Conservation (phyloP, 2,329 filamentous ascomycete species). For the Penicillium rolfsii region DNA sequence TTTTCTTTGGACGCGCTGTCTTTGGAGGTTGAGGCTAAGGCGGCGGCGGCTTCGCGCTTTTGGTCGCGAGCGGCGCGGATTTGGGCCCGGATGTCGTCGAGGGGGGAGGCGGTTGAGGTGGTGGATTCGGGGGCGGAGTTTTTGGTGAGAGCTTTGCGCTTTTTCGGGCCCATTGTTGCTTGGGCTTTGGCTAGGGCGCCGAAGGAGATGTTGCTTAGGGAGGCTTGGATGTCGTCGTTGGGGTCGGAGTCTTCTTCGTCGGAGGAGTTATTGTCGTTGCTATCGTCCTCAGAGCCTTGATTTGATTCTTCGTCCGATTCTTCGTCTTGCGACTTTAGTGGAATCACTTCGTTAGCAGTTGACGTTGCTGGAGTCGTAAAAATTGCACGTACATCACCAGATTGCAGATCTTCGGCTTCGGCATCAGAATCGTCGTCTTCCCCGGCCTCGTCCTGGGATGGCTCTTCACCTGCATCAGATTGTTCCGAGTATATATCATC, state of each 20-base stretch:
- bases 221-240: slow-evolving; percentile 40
- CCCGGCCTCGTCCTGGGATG: slow-evolving; percentile 20
- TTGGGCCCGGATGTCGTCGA: slow-evolving; percentile 45
- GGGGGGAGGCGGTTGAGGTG: slow-evolving; percentile 32
- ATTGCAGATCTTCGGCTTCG: slow-evolving; percentile 24
- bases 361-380: background rate
- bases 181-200: slow-evolving; percentile 88
- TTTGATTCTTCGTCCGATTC: slow-evolving; percentile 26
- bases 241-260: slow-evolving; percentile 31
- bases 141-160: slow-evolving; percentile 28
- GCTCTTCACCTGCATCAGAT: slow-evolving; percentile 30
- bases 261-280: slow-evolving; percentile 41
- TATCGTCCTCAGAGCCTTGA: slow-evolving; percentile 37
- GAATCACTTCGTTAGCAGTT: slow-evolving; percentile 1
- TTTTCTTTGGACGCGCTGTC: slow-evolving; percentile 30
- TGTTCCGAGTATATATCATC: slow-evolving; percentile 44
- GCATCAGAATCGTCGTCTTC: slow-evolving; percentile 20
- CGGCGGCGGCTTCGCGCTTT: slow-evolving; percentile 39
- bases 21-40: slow-evolving; percentile 24
- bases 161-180: slow-evolving; percentile 60
- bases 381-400: slow-evolving; percentile 21
- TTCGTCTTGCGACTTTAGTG: slow-evolving; percentile 5
- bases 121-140: slow-evolving; percentile 15
- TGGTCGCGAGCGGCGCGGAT: slow-evolving; percentile 50
- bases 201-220: slow-evolving; percentile 72